Base-by-base conservation (phyloP, 805 yeast species). In the Debaryomyces prosopidis region DNA sequence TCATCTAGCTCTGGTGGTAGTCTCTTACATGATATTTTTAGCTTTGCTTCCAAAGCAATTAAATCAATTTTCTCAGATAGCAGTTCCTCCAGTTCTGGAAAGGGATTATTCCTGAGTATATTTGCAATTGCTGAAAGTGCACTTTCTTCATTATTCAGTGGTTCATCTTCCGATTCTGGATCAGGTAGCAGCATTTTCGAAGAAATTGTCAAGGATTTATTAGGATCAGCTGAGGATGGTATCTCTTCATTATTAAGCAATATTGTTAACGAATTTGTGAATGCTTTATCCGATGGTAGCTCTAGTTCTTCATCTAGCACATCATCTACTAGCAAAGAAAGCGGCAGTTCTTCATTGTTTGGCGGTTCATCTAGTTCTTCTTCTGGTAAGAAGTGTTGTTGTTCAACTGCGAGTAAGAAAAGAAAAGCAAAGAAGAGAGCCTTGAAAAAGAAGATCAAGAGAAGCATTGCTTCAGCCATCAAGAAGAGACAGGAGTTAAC, bases 301-400 rank as follows among this genome's bases (percentile, higher is more conserved):
- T 26, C 33, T 8, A 14, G 33, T 30, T 30, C 33, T 5, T n/a
- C 44, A 5, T 44, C 53, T 15, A 40, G 35, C 34, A 30, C 40
- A 10, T 18, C 33, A 11, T 19, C 35, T 16, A 38, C 43, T 12
- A 34, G 44, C 19, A 23, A 23, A 10, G 26, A 10, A 23, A 23
- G 26, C 26, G 12, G 32, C 6, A 26, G 39, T 3, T 46, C 44
- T 33, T 28, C 44, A 14, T 39, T 36, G 14, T 45, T 39, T 14
- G 36, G 44, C 11, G 44, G 46, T 4, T 10, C n/a, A 11, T 32
- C 43, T n/a, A 42, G 38, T 1, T 37, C 48, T 10, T 43, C 56
- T 19, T 39, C 46, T 36, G 35, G 48, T 33, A 48, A 48, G 43
- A 47, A 48, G 34, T 62, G 68, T 46, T 65, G 70, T 46, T 62